A percentile compares a stretch with the other conserved stretches of the same genome.
Evolutionary conservation across 805 yeast species (phyloP).

Genomic region (Schizosaccharomyces lindneri): DNA sequence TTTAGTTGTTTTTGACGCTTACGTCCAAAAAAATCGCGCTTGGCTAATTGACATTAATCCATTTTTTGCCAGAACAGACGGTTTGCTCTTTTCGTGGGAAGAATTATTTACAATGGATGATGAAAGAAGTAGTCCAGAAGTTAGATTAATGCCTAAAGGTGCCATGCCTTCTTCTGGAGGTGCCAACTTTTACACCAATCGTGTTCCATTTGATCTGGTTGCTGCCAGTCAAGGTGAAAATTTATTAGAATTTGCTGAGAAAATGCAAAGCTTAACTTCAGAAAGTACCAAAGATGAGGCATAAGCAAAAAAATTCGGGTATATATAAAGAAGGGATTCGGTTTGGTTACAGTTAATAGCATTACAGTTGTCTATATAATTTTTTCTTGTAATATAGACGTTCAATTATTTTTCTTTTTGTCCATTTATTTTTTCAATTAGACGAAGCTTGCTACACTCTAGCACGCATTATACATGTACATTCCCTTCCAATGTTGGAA

Average conservation of each 20-base stretch:
- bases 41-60: slow-evolving; percentile 73
- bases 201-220: slow-evolving; percentile 75
- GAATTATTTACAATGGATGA: slow-evolving; percentile 28
- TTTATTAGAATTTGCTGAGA: slow-evolving; percentile 36
- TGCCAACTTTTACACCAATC: slow-evolving; percentile 69
- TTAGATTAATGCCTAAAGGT: slow-evolving; percentile 43
- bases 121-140: slow-evolving; percentile 13
- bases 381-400: too few relatives aligned
- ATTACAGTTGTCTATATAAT: too few relatives aligned
- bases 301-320: too few relatives aligned
- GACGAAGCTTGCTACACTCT: too few relatives aligned
- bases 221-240: slow-evolving; percentile 40
- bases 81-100: slow-evolving; percentile 63
- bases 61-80: slow-evolving; percentile 45
- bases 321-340: too few relatives aligned
- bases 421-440: too few relatives aligned
- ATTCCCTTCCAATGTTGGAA: background rate
- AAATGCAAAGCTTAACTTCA: background rate
- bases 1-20: slow-evolving; percentile 44
- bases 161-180: slow-evolving; percentile 47
- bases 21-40: slow-evolving; percentile 39
- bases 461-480: background rate
- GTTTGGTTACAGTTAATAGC: too few relatives aligned
- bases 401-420: background rate
- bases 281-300: background rate